phyloP scores from a whole-genome alignment of 768 basidiomycete species.

The Amanita fuliginea region DNA sequence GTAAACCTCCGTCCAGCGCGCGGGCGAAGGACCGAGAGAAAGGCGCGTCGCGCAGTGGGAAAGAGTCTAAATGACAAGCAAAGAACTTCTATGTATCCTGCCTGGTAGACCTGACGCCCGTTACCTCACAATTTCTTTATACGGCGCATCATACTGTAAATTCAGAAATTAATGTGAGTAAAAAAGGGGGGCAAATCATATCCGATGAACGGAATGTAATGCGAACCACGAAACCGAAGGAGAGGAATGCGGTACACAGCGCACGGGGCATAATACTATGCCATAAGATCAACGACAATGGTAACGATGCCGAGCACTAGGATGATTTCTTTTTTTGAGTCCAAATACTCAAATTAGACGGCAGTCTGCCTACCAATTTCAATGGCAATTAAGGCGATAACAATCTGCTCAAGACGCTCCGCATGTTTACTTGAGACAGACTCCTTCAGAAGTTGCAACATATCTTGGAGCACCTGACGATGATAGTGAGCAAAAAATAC shows the following conservation, averaged over 20 bases:
- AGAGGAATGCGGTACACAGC: neutral
- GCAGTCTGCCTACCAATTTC: slow-evolving; percentile 52
- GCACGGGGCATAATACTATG: slow-evolving; percentile 14
- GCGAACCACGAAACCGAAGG: neutral
- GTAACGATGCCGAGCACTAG: slow-evolving; percentile 83
- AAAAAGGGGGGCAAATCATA: neutral
- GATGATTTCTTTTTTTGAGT: neutral
- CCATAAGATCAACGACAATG: slow-evolving; percentile 77
- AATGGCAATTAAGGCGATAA: slow-evolving; percentile 83
- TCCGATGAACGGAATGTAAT: neutral
- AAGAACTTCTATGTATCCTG: neutral
- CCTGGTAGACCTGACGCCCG: neutral
- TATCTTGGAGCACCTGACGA: slow-evolving; percentile 82
- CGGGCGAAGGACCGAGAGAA: slow-evolving; percentile 12
- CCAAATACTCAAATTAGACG: slow-evolving; percentile 3
- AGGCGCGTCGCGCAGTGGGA: slow-evolving; percentile 9
- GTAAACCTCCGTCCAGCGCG: slow-evolving; percentile 9
- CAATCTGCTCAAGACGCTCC: slow-evolving; percentile 86
- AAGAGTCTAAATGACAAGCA: slow-evolving; percentile 10
- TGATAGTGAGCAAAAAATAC: neutral
- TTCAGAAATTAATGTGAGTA: neutral
- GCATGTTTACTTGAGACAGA: slow-evolving; percentile 86
- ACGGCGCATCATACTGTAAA: neutral
- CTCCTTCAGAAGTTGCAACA: slow-evolving; percentile 92
- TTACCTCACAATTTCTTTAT: neutral